Conservation (phyloP, 2,329 filamentous ascomycete species). For the Stemphylium lycopersici region DNA sequence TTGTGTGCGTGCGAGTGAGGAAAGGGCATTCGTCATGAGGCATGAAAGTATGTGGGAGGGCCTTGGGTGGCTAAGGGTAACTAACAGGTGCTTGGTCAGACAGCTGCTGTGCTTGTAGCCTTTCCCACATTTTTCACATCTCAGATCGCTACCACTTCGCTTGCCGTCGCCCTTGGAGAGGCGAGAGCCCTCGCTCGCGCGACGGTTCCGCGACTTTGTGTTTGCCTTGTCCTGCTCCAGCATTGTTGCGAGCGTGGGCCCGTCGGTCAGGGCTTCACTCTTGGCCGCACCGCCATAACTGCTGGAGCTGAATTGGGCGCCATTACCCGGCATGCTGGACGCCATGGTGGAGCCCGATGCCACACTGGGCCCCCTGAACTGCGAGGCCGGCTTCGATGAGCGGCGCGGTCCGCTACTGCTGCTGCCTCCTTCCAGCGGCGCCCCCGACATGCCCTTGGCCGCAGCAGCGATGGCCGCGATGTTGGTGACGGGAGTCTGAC, state of each 20-base stretch:
- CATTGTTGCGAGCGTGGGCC: conserved; percentile 62
- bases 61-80: conserved; percentile 62
- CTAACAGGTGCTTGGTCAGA: conserved; percentile 99
- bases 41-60: conserved; percentile 53
- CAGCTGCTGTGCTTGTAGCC: conserved; percentile 99
- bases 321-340: conserved; percentile 68
- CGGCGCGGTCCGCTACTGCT: conserved; percentile 61
- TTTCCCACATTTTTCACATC: conserved; percentile 98
- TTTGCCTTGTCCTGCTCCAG: conserved; percentile 55
- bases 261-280: conserved; percentile 70
- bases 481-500: conserved; percentile 73
- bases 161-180: conserved; percentile 78
- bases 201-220: conserved; percentile 62
- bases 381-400: conserved; percentile 64
- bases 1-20: conserved; percentile 21
- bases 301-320: conserved; percentile 44
- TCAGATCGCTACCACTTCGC: conserved; percentile 84
- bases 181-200: conserved; percentile 85
- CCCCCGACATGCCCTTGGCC: conserved; percentile 66
- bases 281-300: conserved; percentile 49
- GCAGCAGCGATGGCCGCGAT: conserved; percentile 77
- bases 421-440: conserved; percentile 58
- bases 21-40: conserved; percentile 49
- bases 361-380: conserved; percentile 53
- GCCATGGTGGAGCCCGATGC: conserved; percentile 69